Conservation (phyloP, 192 early-diverging fungal genomes). For the Cetraspora pellucida region DNA sequence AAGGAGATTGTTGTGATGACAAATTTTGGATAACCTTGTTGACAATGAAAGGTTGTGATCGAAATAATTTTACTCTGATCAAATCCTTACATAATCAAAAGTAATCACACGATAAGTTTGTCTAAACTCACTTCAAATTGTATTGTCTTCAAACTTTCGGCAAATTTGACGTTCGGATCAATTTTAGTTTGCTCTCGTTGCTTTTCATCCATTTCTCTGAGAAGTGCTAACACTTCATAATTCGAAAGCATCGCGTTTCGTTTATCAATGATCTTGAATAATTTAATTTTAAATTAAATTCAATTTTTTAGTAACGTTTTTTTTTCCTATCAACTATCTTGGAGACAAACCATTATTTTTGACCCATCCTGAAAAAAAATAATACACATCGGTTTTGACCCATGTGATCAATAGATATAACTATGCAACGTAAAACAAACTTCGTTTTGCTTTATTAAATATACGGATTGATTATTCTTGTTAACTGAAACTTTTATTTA, state of each 20-base stretch:
- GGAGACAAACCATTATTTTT: too few relatives aligned
- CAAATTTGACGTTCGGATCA: conserved; percentile 5
- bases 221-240: conserved; percentile 19
- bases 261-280: conserved; percentile 5
- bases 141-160: conserved; percentile 27
- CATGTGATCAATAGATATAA: too few relatives aligned
- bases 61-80: background rate
- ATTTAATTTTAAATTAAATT: too few relatives aligned
- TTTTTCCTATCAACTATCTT: too few relatives aligned
- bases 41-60: background rate
- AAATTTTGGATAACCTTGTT: conserved; percentile 21
- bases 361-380: too few relatives aligned
- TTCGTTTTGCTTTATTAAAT: too few relatives aligned
- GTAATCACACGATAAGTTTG: background rate
- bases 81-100: background rate
- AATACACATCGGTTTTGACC: too few relatives aligned
- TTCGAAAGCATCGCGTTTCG: conserved; percentile 21
- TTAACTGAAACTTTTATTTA: too few relatives aligned
- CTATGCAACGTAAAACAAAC: too few relatives aligned
- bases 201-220: conserved; percentile 22
- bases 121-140: conserved; percentile 22
- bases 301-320: too few relatives aligned
- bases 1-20: conserved; percentile 6
- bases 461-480: too few relatives aligned
- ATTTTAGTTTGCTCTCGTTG: background rate